Evolutionary conservation across 805 yeast genomes (phyloP), one percentile per base, ranked within the genome.

Genomic region (Helenozyma rhizophorensis): DNA sequence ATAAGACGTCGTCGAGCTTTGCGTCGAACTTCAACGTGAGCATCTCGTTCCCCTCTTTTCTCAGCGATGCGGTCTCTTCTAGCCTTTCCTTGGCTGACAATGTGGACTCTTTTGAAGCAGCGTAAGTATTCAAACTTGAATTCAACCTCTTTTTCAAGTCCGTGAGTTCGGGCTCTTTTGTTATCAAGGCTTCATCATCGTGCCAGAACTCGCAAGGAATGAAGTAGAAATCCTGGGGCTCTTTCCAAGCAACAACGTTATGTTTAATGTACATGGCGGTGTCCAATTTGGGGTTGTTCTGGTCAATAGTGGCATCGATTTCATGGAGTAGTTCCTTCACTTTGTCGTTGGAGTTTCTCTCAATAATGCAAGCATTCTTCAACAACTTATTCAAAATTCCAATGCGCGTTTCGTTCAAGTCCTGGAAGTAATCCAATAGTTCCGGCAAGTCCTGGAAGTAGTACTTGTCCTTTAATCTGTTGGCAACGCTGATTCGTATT

Each of bases 141-240:
- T 74, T 73, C 38, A 84, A 60, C 32, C 62, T 60, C 36, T 66
- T 62, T 51, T 74, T 78, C 50, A 83, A 60, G 24, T 72, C 75
- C 6, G 72, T 65, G 32, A 81, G 60, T 49, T 79, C 85, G 5
- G 68, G 71, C 25, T 74, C 78, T 27, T 73, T 71, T 4, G 72
- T 65, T 42, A 81, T 69, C 50, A 84, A 71, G 22, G 74, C 64
- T 43, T 87, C 96, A 58, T 93, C 97, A 51, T 93, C 98, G 59
- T 90, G 97, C 98, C 98, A 93, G 25, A 93, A 81, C 19, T 88
- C 80, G 16, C 95, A 80, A 1, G 97, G 96, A 42, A 84, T 74
- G 50, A 83, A 93, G 44, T 76, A 70, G 52, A 83, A 86, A 60
- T 90, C 97, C 6, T 65, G 66, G 1, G 97, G 97, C 48, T 88